Percentiles rank a stretch among this genome's conserved stretches.
These are phyloP conservation scores for Phytophthora foliorum DNA, from an alignment of 352 stramenopile genomes.

Conservation along the genomic window DNA sequence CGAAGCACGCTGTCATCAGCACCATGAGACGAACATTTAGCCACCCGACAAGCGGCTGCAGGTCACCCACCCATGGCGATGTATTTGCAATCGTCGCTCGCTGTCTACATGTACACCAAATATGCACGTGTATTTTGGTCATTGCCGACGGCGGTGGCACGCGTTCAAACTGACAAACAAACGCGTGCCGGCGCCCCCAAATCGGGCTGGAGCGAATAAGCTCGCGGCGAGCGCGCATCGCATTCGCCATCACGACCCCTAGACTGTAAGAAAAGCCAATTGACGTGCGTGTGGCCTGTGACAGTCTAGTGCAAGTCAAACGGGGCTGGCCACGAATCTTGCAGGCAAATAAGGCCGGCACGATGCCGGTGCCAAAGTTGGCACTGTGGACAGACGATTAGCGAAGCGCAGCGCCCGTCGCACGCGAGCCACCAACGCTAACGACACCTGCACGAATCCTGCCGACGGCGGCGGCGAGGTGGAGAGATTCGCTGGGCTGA, in stretches of 20 bases:
- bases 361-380: too few species aligned
- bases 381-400: too few species aligned
- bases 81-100: neutral
- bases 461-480: neutral
- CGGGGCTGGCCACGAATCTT: neutral
- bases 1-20: neutral
- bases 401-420: constrained; percentile 1
- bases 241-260: constrained; percentile 9
- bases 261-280: constrained; percentile 28
- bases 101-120: too few species aligned
- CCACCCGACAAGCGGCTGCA: neutral
- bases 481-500: neutral
- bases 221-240: constrained; percentile 20
- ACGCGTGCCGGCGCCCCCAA: neutral
- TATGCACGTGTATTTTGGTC: too few species aligned
- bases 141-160: neutral
- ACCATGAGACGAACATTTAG: constrained; percentile 2
- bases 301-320: constrained; percentile 12
- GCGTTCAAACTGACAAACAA: neutral
- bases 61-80: neutral
- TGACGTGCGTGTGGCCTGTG: constrained; percentile 28
- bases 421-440: neutral
- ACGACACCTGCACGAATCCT: constrained; percentile 9
- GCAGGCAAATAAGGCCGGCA: too few species aligned
- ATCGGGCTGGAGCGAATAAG: constrained; percentile 12